Conservation (phyloP, 1,139 yeast species). For the Eremothecium coryli region DNA sequence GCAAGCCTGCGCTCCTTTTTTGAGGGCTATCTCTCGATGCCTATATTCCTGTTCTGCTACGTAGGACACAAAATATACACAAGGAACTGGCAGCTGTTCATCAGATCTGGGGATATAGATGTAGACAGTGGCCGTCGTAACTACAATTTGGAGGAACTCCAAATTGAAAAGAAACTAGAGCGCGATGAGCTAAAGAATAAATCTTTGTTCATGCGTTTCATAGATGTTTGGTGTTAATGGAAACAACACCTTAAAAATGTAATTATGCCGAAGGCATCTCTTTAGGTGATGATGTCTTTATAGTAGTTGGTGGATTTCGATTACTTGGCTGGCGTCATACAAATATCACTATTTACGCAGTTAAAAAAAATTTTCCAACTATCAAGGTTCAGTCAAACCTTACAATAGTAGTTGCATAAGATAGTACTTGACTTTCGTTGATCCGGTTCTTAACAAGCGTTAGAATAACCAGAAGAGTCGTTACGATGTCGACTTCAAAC, state of each 20-base stretch:
- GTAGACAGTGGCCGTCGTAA: slow-evolving; percentile 65
- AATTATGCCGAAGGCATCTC: too few relatives aligned
- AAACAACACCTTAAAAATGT: too few relatives aligned
- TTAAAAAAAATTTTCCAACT: too few relatives aligned
- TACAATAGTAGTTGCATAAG: too few relatives aligned
- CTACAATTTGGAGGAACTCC: slow-evolving; percentile 52
- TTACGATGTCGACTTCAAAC: slow-evolving; percentile 70
- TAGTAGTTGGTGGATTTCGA: too few relatives aligned
- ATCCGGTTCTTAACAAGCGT: too few relatives aligned
- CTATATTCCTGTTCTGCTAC: slow-evolving; percentile 50
- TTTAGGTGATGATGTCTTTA: too few relatives aligned
- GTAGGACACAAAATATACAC: slow-evolving; percentile 48
- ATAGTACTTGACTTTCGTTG: too few relatives aligned
- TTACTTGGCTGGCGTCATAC: too few relatives aligned
- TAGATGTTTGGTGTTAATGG: slow-evolving; percentile 46
- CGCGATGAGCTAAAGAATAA: slow-evolving; percentile 41
- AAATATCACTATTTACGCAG: too few relatives aligned
- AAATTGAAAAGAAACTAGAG: slow-evolving; percentile 59
- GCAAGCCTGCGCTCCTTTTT: slow-evolving; percentile 56
- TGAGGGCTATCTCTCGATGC: slow-evolving; percentile 52
- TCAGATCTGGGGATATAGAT: slow-evolving; percentile 48
- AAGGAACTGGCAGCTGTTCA: slow-evolving; percentile 41
- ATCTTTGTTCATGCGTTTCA: slow-evolving; percentile 45
- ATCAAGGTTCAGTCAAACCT: too few relatives aligned
- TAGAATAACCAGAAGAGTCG: too few relatives aligned